Base-by-base conservation (phyloP, 306 rosid genomes). In the Ormosia emarginata region DNA sequence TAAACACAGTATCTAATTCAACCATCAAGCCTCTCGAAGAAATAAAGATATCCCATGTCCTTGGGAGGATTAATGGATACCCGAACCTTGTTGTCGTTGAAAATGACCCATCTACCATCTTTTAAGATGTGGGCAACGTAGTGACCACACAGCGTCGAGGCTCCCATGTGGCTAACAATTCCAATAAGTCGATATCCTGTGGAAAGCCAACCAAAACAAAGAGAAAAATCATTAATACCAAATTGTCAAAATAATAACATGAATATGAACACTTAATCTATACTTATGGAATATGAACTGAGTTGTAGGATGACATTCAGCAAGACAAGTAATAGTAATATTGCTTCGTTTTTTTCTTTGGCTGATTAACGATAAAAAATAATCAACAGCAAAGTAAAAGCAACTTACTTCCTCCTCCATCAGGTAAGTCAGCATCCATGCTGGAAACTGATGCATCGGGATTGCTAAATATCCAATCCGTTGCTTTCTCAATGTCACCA, bases 401-500 rank as follows among this genome's bases (percentile, higher is more conserved):
- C 78, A 83, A 88, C 98, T 92, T 71, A 96, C 99, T 93, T 69
- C 96, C 99, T 84, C 97, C 97, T 79, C 99, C 98, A 67, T 96
- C 98, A 2, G 97, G 97, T 36, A 92, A 86, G 52, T 75, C 88
- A 12, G 91, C 91, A 67, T 93, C 94, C 91, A 86, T 86, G 77
- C 85, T 80, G 64, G 96, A 81, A 57, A 64, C 87, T 43, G 94
- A 92, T 66, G 90, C 94, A 63, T 88, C 90, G 5, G 97, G 98
- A 88, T 91, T 92, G 92, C 56, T 92, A 82, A 96, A 93, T 79
- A 96, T 96, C 99, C 98, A 96, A 86, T 96, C 99, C 3, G 99
- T 93, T 15, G 99, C 99, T 88, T 91, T 96, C 90, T 93, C 99
- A 78, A 96, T 91, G 87, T 96, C 97, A 80, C 92, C 95, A 49